Conservation (phyloP, 2,329 filamentous ascomycete genomes). For the Fusarium globosum region DNA sequence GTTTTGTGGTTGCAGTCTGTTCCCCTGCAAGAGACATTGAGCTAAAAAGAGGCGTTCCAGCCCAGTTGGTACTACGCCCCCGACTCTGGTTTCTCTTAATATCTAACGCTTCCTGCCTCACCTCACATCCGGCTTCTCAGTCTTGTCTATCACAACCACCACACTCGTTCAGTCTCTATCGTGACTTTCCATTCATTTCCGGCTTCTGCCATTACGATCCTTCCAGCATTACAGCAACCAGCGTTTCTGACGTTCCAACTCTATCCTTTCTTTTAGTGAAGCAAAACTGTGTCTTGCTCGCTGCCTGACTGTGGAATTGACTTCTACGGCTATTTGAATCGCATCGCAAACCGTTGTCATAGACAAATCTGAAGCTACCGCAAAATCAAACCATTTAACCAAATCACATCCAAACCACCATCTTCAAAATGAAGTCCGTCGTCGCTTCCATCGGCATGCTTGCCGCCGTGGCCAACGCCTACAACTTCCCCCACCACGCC, state of each 20-base stretch:
- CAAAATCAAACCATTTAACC: constrained; percentile 21
- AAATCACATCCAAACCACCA: constrained; percentile 15
- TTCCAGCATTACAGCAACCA: constrained; percentile 42
- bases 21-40: constrained; percentile 34
- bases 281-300: constrained; percentile 49
- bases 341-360: constrained; percentile 35
- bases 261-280: constrained; percentile 44
- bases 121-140: constrained; percentile 29
- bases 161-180: constrained; percentile 44
- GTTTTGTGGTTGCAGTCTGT: constrained; percentile 41
- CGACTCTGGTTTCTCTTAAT: constrained; percentile 44
- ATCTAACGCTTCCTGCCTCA: constrained; percentile 43
- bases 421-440: constrained; percentile 61
- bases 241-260: constrained; percentile 35
- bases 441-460: constrained; percentile 57
- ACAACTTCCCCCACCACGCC: constrained; percentile 50
- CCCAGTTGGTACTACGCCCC: constrained; percentile 36
- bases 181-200: constrained; percentile 47
- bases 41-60: constrained; percentile 41
- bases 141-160: constrained; percentile 39
- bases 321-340: constrained; percentile 44
- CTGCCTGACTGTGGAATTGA: constrained; percentile 47
- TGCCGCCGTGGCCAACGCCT: constrained; percentile 58
- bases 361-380: constrained; percentile 40
- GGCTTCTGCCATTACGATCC: constrained; percentile 46